A percentile compares a stretch with the other conserved stretches of the same genome.
Conservation (phyloP, 129 eudicot species). For the Flaveria brownii region DNA sequence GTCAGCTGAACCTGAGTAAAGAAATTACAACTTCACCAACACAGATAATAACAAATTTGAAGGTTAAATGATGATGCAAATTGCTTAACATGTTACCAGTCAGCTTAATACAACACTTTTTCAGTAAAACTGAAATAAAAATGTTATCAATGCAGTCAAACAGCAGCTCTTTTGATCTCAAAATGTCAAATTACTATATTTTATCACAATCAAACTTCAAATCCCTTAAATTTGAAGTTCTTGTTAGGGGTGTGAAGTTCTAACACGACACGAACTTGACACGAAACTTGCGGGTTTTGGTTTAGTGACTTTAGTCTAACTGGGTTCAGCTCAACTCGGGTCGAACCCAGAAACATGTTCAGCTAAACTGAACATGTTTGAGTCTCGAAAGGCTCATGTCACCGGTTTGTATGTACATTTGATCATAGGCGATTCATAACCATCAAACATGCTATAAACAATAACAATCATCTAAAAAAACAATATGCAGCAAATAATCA, state of each 20-base stretch:
- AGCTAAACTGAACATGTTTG: not conserved
- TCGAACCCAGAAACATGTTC: not conserved
- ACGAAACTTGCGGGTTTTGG: not conserved
- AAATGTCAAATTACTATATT: not conserved
- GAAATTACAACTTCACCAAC: slow-evolving; percentile 7
- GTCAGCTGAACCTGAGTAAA: slow-evolving; percentile 69
- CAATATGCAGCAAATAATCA: not conserved
- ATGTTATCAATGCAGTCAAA: not conserved
- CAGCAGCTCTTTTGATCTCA: not conserved
- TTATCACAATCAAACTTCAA: not conserved
- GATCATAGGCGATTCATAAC: not conserved
- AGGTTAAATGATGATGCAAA: not conserved
- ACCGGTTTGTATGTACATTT: not conserved
- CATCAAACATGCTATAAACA: not conserved
- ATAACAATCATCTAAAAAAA: not conserved
- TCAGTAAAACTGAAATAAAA: not conserved
- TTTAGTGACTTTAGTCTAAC: no score
- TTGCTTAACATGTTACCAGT: not conserved
- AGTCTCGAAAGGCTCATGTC: not conserved
- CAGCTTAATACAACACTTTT: not conserved
- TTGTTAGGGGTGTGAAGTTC: not conserved
- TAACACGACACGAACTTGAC: not conserved
- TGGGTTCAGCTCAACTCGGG: not conserved
- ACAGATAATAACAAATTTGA: not conserved
- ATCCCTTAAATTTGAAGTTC: not conserved